phyloP scores from a whole-genome alignment of 805 yeast genomes.

The Pichia gijzeniarum region DNA sequence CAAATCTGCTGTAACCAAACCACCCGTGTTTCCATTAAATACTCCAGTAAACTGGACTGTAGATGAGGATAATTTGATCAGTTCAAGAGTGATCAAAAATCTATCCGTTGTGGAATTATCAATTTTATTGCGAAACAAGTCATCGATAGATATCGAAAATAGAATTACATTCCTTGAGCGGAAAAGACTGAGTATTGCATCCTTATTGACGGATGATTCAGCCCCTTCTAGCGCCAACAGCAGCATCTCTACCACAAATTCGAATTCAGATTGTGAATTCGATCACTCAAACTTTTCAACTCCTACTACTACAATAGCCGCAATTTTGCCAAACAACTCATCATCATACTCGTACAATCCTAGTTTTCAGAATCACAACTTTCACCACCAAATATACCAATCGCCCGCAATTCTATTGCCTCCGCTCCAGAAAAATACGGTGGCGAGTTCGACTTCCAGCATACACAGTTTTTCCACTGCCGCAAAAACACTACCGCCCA shows the following conservation, averaged over 20 bases:
- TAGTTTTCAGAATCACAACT: not conserved
- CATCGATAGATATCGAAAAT: conserved; percentile 67
- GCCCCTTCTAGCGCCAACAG: not conserved
- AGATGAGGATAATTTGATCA: conserved; percentile 68
- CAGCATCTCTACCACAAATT: not conserved
- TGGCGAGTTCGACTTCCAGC: not conserved
- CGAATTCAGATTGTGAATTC: not conserved
- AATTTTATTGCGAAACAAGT: conserved; percentile 62
- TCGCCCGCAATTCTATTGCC: too few species aligned
- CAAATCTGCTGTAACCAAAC: too few species aligned
- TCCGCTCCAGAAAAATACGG: too few species aligned
- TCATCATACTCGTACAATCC: too few species aligned
- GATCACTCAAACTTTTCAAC: not conserved
- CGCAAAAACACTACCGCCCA: not conserved
- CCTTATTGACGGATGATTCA: conserved; percentile 7
- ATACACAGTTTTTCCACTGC: not conserved
- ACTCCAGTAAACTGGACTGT: conserved; percentile 33
- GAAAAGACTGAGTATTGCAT: conserved; percentile 12
- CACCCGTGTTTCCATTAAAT: too few species aligned
- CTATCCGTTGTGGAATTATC: conserved; percentile 67
- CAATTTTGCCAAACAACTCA: not conserved
- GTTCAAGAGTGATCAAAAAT: conserved; percentile 49
- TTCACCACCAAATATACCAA: too few species aligned
- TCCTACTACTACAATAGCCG: not conserved
- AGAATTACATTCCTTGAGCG: conserved; percentile 45